Evolutionary conservation across 164 flowering plant genomes (phyloP), one percentile per base, ranked within the genome.

Genomic region (Berberis thunbergii): DNA sequence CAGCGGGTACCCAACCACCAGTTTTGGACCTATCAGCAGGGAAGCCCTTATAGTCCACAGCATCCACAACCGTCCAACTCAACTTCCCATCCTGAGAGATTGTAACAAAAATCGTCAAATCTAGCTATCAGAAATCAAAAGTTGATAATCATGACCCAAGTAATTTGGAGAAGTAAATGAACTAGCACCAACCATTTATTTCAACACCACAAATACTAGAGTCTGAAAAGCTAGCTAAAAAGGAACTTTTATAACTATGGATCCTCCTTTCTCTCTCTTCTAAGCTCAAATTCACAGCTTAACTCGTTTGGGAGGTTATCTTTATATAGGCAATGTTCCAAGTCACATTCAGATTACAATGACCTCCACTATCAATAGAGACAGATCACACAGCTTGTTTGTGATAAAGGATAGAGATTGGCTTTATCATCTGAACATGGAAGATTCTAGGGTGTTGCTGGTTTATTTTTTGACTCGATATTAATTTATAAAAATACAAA

Each of bases 1-100:
- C 88, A 43, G 98, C 95, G 2, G 84, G 80, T 4, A 82, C 71
- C 98, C 98, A 91, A 63, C 98, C 96, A 26, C 98, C 96, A 40
- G 96, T 86, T 76, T 73, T 91, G 6, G 95, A 69, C 64, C 65
- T 80, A 57, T 87, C 86, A 61, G 96, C 98, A 6, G 95, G 94
- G 57, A 65, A 75, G 7, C 88, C 98, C 49, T 77, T 81, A 79
- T 80, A 80, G 71, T 88, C 86, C 40, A 81, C 78, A 0, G 97
- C 87, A 75, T 87, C 92, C 0, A 76, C 73, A n/a, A 81, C 87
- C 0, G 77, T 58, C 86, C 81, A 80, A 61, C 74, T 70, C 78
- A 80, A 68, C 66, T 84, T 84, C 38, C 64, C 84, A 6, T 80
- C 83, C 78, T 82, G 73, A 60, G 48, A 69, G 3, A 69, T 26